Conservation (phyloP, 805 yeast genomes). For the Metschnikowia proteae region DNA sequence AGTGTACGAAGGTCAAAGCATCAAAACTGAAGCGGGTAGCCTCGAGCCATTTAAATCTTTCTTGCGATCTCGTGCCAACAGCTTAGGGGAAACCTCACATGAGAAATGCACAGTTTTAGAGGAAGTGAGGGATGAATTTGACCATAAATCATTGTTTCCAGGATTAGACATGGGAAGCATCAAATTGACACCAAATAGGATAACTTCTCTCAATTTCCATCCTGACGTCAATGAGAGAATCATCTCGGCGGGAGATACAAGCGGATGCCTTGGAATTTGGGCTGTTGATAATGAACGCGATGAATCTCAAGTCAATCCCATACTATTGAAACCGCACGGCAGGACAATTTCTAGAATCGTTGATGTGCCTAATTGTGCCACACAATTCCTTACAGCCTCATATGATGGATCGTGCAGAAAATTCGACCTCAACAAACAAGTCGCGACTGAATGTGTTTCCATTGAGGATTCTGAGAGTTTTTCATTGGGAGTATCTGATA, state of each 20-base stretch:
- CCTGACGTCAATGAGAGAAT: constrained; percentile 62
- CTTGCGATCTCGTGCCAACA: neutral
- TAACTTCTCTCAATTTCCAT: constrained; percentile 72
- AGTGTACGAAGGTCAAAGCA: neutral
- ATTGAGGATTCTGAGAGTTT: constrained; percentile 50
- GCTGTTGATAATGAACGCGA: constrained; percentile 52
- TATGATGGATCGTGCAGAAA: constrained; percentile 85
- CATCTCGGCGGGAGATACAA: constrained; percentile 81
- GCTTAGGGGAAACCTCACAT: neutral
- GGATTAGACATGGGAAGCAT: constrained; percentile 66
- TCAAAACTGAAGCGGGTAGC: neutral
- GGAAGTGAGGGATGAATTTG: constrained; percentile 51
- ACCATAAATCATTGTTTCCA: constrained; percentile 47
- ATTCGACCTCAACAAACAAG: constrained; percentile 60
- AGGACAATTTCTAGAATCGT: constrained; percentile 64
- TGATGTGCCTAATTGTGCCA: constrained; percentile 46
- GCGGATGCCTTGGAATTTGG: constrained; percentile 90
- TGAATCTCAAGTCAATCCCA: constrained; percentile 46
- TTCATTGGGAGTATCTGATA: constrained; percentile 68
- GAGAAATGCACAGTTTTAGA: constrained; percentile 25
- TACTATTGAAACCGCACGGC: constrained; percentile 71
- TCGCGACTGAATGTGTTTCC: constrained; percentile 48
- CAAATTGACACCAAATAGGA: constrained; percentile 66
- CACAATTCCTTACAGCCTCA: constrained; percentile 63
- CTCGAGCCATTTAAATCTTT: neutral